Evolutionary conservation across 768 basidiomycete genomes (phyloP).

Genomic region (Auricularia sp.): DNA sequence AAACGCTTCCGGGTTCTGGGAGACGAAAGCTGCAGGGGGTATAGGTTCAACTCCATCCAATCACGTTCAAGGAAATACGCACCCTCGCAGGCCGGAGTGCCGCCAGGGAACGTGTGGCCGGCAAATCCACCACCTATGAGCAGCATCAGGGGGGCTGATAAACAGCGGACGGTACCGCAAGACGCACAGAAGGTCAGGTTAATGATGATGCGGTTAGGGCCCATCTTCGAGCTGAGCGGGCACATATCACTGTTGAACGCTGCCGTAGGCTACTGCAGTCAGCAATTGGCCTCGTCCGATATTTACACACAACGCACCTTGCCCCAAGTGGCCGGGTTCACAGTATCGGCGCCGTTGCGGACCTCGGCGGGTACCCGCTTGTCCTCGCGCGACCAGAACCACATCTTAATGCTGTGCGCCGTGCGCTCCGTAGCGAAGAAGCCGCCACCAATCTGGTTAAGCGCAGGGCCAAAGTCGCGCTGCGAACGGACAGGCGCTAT

Average conservation of each 20-base stretch:
- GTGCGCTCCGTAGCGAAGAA: slow-evolving; percentile 47
- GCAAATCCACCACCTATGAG: slow-evolving; percentile 50
- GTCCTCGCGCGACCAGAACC: slow-evolving; percentile 52
- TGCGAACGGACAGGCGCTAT: background rate
- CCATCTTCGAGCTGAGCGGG: slow-evolving; percentile 31
- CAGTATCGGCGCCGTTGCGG: slow-evolving; percentile 20
- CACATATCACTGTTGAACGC: slow-evolving; percentile 28
- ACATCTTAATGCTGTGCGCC: slow-evolving; percentile 47
- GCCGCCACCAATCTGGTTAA: slow-evolving; percentile 54
- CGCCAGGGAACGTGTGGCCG: slow-evolving; percentile 36
- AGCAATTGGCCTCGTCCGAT: background rate
- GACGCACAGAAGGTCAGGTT: slow-evolving; percentile 59
- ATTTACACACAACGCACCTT: slow-evolving; percentile 7
- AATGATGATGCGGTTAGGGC: slow-evolving; percentile 53
- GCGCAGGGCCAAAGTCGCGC: slow-evolving; percentile 38
- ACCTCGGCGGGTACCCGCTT: background rate
- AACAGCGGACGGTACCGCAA: background rate
- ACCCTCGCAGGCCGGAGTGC: slow-evolving; percentile 46
- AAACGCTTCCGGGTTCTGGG: slow-evolving; percentile 60
- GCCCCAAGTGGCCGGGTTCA: slow-evolving; percentile 49
- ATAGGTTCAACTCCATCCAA: background rate
- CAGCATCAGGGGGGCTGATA: background rate
- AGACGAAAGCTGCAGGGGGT: slow-evolving; percentile 42
- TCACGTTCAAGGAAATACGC: slow-evolving; percentile 16
- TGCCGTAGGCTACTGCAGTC: background rate